Base-by-base conservation (phyloP, 306 rosid species). In the Cyclanthera cordifolia region DNA sequence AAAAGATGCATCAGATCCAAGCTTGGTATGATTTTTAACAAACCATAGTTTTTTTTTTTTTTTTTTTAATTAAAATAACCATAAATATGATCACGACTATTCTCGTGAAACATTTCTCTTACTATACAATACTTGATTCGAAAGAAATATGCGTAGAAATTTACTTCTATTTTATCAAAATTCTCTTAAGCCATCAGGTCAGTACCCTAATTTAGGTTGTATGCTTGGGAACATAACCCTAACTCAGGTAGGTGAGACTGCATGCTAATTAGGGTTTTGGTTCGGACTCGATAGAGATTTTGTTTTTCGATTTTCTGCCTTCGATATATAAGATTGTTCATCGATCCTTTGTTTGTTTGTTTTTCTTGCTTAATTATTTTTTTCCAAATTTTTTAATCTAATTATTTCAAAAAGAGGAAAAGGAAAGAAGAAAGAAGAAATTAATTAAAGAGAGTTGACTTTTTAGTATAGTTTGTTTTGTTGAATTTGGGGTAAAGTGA, bases 21-120 rank as follows among this genome's bases (percentile, higher is more conserved):
- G 87, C 83, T 74, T 87, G n/a, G 96, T 89, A 81, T 80, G 83
- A 4, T 80, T 50, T 50, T 58, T 53, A n/a, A n/a, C 6, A 30
- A 37, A 17, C 21, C 46, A n/a, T 3, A 53, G 7, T 37, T 9
- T n/a, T n/a, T n/a, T n/a, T n/a, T n/a, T n/a, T n/a, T n/a, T n/a
- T n/a, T n/a, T n/a, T n/a, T n/a, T n/a, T n/a, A n/a, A n/a, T n/a
- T n/a, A n/a, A n/a, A n/a, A n/a, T n/a, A n/a, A n/a, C n/a, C n/a
- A n/a, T n/a, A n/a, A n/a, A n/a, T n/a, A n/a, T n/a, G n/a, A n/a
- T n/a, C n/a, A n/a, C n/a, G n/a, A n/a, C n/a, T n/a, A n/a, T n/a
- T n/a, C n/a, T n/a, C n/a, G n/a, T n/a, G n/a, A n/a, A n/a, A n/a
- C n/a, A n/a, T n/a, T n/a, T n/a, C n/a, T n/a, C n/a, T n/a, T n/a